phyloP scores from a whole-genome alignment of 805 yeast species.

The Ogataea nitratoaversa region DNA sequence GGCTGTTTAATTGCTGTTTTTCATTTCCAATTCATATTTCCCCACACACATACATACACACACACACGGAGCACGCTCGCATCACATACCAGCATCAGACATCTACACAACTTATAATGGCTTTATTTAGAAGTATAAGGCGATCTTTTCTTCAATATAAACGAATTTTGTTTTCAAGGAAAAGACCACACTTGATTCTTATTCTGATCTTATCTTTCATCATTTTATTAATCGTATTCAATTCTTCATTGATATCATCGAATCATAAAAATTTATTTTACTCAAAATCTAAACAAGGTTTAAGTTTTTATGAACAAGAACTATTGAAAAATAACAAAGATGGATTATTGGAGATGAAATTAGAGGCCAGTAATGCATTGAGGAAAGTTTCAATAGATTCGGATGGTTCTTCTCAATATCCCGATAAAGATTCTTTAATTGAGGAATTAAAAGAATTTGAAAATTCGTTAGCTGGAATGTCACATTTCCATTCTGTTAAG shows the following conservation, averaged over 20 bases:
- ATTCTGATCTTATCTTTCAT: background rate
- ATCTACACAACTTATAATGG: background rate
- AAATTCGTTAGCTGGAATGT: conserved; percentile 4
- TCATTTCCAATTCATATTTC: too few species aligned
- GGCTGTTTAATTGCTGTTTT: too few species aligned
- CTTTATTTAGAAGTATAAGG: background rate
- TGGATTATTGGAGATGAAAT: conserved; percentile 4
- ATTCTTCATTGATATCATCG: background rate
- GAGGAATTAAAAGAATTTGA: conserved; percentile 13
- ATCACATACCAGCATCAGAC: too few species aligned
- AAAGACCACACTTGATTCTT: background rate
- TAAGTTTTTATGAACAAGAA: conserved; percentile 21
- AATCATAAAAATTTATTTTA: background rate
- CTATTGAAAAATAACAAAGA: conserved; percentile 6
- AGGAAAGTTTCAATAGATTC: background rate
- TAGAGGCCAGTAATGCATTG: conserved; percentile 1
- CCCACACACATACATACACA: too few species aligned
- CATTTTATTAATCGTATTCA: background rate
- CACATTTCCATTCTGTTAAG: too few species aligned
- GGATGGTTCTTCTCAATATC: background rate
- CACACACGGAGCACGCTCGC: too few species aligned
- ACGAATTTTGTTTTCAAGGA: background rate
- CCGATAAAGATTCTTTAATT: conserved; percentile 3
- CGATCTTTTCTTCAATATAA: background rate
- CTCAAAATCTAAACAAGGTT: conserved; percentile 1